A percentile compares a stretch with the other conserved stretches of the same genome.
Conservation (phyloP, 139 green algal genomes). For the Nannochloris sp. region DNA sequence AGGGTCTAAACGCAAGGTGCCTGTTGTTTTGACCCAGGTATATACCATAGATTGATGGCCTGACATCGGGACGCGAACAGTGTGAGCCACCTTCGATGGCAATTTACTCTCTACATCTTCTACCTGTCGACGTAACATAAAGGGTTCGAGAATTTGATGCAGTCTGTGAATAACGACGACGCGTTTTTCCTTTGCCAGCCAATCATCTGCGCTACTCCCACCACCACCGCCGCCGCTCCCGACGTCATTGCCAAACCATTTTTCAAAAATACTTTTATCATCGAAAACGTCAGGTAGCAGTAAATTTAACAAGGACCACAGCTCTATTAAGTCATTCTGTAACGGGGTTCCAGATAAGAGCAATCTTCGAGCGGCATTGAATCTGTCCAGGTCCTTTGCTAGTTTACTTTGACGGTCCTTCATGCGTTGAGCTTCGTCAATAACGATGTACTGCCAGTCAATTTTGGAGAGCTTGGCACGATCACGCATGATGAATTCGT, state of each 20-base stretch:
- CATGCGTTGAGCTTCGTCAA: conserved; percentile 98
- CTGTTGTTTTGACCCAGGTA: conserved; percentile 80
- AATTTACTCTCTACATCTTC: conserved; percentile 90
- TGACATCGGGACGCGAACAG: conserved; percentile 67
- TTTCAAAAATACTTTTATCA: conserved; percentile 79
- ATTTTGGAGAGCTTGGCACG: conserved; percentile 58
- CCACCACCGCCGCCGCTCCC: conserved; percentile 9
- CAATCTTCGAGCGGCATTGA: conserved; percentile 53
- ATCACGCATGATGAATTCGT: conserved; percentile 97
- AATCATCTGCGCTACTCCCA: conserved; percentile 47
- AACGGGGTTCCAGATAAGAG: conserved; percentile 76
- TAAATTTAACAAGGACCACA: conserved; percentile 88
- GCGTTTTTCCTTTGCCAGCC: conserved; percentile 77
- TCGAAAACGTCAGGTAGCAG: conserved; percentile 93
- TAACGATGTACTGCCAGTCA: conserved; percentile 95
- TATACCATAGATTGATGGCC: conserved; percentile 77
- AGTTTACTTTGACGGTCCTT: conserved; percentile 84
- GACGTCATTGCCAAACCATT: conserved; percentile 71
- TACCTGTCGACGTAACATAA: conserved; percentile 92
- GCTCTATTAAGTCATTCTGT: conserved; percentile 89
- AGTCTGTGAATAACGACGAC: conserved; percentile 79
- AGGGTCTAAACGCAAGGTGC: conserved; percentile 76
- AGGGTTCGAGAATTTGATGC: conserved; percentile 93
- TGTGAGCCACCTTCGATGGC: conserved; percentile 65
- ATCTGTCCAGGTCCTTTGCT: conserved; percentile 71